A percentile compares a stretch with the other conserved stretches of the same genome.
phyloP scores from a whole-genome alignment of 129 eudicot species.

The Erigeron canadensis region DNA sequence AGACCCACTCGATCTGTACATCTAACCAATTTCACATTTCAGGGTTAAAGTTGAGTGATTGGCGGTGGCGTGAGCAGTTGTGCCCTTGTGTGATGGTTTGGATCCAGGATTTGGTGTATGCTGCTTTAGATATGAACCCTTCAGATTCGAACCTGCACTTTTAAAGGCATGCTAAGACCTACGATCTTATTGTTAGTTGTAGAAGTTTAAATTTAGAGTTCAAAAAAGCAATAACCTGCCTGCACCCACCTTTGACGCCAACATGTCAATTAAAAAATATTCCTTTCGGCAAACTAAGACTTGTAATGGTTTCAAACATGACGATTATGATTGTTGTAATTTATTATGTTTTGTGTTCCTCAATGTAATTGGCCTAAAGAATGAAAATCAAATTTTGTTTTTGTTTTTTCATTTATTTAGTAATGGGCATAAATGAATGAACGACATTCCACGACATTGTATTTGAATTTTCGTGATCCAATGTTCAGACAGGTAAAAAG shows the following conservation, averaged over 20 bases:
- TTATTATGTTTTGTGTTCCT: neutral
- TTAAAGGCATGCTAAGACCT: constrained; percentile 8
- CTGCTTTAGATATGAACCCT: neutral
- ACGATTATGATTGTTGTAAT: neutral
- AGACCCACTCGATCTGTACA: no score
- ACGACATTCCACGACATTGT: neutral
- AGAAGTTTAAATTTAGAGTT: neutral
- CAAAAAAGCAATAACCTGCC: constrained; percentile 6
- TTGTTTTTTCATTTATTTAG: neutral
- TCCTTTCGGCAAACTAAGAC: neutral
- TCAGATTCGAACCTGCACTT: neutral
- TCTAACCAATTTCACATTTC: constrained; percentile 14
- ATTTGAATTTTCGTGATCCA: neutral
- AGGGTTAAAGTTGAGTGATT: constrained; percentile 19
- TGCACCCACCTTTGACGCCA: neutral
- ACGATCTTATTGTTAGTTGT: constrained; percentile 14
- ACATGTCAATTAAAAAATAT: neutral
- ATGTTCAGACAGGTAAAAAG: neutral
- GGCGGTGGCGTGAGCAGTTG: neutral
- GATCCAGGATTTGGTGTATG: constrained; percentile 13
- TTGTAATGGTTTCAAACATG: neutral
- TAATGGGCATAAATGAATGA: neutral
- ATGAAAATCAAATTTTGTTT: neutral
- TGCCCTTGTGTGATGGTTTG: constrained; percentile 13
- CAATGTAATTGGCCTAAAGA: neutral